Base-by-base conservation (phyloP, 176 grass and related monocot species). In the Zea luxurians region DNA sequence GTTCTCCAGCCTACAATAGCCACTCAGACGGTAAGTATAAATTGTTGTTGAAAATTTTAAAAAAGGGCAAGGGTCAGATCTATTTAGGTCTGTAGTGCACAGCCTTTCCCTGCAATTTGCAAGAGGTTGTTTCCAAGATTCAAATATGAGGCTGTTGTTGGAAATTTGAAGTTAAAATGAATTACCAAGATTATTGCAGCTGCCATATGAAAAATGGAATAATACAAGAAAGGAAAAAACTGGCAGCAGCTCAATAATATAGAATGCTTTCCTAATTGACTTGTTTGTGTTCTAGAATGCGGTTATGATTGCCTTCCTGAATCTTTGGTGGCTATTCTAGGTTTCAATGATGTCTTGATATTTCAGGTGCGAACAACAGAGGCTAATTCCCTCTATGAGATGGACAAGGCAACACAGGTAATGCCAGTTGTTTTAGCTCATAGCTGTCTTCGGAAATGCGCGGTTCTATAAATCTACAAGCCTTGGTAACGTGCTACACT, bases 381-480 rank as follows among this genome's bases (percentile, higher is more conserved):
- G 78, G 68, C 82, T 52, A 97, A 97, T 87, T 91, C 91, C 27
- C 86, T 97, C 3, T 97, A 97, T 41, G 94, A 90, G 78, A 91
- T 97, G 91, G 89, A 97, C 81, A 93, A 84, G 71, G 94, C 91
- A 73, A 97, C 94, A 76, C 91, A 97, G 91, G 91, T 93, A 84
- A 70, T 62, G 50, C 2, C 34, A 20, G 52, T 46, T 61, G 50
- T 53, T 15, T 64, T 70, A 15, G 20, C 55, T 55, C 13, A 13
- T 46, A 72, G n/a, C 7, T 75, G 16, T 45, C 67, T 46, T 71
- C 37, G 10, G 48, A 82, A 78, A 70, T 76, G 12, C 70, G 10
- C 2, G 11, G 7, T 38, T 21, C 3, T 67, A 55, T 42, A 18
- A 45, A 69, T 10, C 1, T 15, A 48, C 10, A 17, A 67, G 53